phyloP scores from a whole-genome alignment of 129 eudicot genomes.

The Scalesia atractyloides region DNA sequence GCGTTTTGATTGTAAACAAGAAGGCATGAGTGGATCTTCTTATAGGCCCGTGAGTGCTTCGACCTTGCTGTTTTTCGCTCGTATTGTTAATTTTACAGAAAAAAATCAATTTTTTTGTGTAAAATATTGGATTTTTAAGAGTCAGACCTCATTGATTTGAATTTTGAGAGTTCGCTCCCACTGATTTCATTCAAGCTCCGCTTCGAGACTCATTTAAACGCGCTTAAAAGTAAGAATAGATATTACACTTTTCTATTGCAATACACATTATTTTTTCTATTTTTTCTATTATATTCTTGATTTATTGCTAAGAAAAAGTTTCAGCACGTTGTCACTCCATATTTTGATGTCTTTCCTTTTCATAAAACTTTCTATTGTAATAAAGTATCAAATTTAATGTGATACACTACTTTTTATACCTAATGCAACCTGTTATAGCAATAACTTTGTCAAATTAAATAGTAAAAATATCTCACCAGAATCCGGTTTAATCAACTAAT shows the following conservation, averaged over 20 bases:
- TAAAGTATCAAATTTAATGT: slow-evolving; percentile 9
- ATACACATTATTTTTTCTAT: background rate
- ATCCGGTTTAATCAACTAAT: slow-evolving; percentile 23
- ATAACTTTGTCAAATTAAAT: slow-evolving; percentile 17
- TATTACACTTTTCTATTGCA: background rate
- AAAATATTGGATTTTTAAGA: too few relatives aligned
- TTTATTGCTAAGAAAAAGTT: slow-evolving; percentile 8
- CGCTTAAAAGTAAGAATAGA: background rate
- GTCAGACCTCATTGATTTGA: too few relatives aligned
- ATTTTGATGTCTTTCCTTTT: slow-evolving; percentile 8
- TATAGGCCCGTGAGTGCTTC: too few relatives aligned
- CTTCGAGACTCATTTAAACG: background rate
- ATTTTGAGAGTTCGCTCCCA: too few relatives aligned
- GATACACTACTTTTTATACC: slow-evolving; percentile 20
- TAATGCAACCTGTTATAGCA: slow-evolving; percentile 15
- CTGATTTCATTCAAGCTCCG: too few relatives aligned
- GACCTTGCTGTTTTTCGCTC: too few relatives aligned
- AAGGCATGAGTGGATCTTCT: too few relatives aligned
- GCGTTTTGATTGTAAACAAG: background rate
- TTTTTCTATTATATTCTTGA: background rate
- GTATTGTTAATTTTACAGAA: too few relatives aligned
- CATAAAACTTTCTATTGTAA: background rate
- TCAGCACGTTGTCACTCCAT: background rate
- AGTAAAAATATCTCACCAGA: slow-evolving; percentile 26
- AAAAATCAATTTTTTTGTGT: too few relatives aligned